These are phyloP conservation scores for Colletotrichum sp. DNA, from an alignment of 2,329 filamentous ascomycete species.

Conservation along the genomic window DNA sequence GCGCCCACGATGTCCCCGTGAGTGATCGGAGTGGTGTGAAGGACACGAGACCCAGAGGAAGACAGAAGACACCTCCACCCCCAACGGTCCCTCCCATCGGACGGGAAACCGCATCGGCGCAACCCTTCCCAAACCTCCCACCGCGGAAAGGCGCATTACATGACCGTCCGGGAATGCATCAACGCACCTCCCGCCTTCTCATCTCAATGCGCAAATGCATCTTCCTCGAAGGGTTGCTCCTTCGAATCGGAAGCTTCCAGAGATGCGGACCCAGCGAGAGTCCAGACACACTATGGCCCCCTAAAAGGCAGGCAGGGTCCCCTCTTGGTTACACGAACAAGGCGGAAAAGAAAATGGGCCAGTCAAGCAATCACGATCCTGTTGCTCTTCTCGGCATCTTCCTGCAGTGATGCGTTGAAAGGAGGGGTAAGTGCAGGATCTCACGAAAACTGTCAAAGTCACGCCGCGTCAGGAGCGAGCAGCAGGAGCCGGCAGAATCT, in stretches of 20 bases:
- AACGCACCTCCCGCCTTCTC: background rate
- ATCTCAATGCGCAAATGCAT: background rate
- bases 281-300: background rate
- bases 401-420: background rate
- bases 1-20: background rate
- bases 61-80: background rate
- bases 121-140: background rate
- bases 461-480: background rate
- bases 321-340: background rate
- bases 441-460: slow-evolving; percentile 5
- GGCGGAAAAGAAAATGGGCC: background rate
- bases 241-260: background rate
- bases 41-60: background rate
- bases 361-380: background rate
- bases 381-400: background rate
- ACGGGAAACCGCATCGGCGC: background rate
- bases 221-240: background rate
- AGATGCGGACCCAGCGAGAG: background rate
- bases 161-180: no score
- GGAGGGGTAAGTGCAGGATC: slow-evolving; percentile 14
- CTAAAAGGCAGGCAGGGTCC: background rate
- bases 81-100: background rate
- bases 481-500: background rate
- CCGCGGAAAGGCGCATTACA: background rate
- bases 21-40: background rate